Conservation (phyloP, 495 filamentous ascomycete genomes). For the Neurospora sp. region DNA sequence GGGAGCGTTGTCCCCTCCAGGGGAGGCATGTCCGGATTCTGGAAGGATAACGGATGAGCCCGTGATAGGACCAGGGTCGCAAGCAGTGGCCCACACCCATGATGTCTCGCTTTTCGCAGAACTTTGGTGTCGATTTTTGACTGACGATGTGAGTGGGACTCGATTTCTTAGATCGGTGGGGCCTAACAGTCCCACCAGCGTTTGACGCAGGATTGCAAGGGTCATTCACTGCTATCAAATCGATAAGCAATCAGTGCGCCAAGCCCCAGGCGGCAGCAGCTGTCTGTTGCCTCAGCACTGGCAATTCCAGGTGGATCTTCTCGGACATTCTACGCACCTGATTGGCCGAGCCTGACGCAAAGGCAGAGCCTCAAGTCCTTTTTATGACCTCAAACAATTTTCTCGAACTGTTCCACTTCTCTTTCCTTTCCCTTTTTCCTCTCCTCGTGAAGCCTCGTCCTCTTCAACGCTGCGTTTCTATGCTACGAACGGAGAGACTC, state of each 20-base stretch:
- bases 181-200: background rate
- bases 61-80: background rate
- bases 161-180: background rate
- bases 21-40: background rate
- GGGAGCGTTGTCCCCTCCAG: background rate
- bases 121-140: background rate
- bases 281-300: background rate
- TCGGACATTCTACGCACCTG: background rate
- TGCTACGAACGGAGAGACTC: constrained; percentile 78
- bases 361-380: constrained; percentile 8
- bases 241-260: background rate
- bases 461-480: constrained; percentile 99
- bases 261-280: background rate
- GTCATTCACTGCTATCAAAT: background rate
- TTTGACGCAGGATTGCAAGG: background rate
- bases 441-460: constrained; percentile 68
- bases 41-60: background rate
- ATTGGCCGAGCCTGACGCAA: background rate
- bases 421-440: constrained; percentile 28
- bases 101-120: background rate
- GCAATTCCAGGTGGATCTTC: background rate
- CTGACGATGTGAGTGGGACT: background rate
- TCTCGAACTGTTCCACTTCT: constrained; percentile 6
- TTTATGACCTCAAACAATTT: constrained; percentile 20
- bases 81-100: background rate